phyloP scores from a whole-genome alignment of 345 rosid genomes.

The Linum tenue region DNA sequence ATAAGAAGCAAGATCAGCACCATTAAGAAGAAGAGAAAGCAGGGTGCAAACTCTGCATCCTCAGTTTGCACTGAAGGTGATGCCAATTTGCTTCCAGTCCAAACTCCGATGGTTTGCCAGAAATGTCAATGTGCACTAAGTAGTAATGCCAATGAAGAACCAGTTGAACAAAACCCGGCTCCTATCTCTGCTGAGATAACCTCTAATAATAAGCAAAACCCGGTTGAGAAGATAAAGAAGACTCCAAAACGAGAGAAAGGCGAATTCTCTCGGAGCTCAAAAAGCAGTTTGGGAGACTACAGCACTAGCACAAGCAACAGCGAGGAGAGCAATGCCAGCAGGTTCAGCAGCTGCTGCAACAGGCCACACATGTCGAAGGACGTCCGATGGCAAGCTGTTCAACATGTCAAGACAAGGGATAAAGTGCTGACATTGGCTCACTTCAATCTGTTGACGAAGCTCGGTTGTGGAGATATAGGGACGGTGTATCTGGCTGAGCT shows the following conservation, averaged over 20 bases:
- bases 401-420: slow-evolving; percentile 39
- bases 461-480: slow-evolving; percentile 96
- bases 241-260: slow-evolving; percentile 51
- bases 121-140: slow-evolving; percentile 63
- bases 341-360: slow-evolving; percentile 65
- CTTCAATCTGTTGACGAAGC: slow-evolving; percentile 80
- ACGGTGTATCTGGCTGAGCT: slow-evolving; percentile 90
- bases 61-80: slow-evolving; percentile 24
- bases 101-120: slow-evolving; percentile 58
- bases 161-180: slow-evolving; percentile 24
- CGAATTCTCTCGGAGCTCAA: slow-evolving; percentile 79
- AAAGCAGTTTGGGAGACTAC: slow-evolving; percentile 67
- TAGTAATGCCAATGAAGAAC: slow-evolving; percentile 27
- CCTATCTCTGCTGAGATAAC: slow-evolving; percentile 29
- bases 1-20: slow-evolving; percentile 39
- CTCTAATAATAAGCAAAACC: slow-evolving; percentile 14
- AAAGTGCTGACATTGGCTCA: slow-evolving; percentile 59
- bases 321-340: slow-evolving; percentile 70
- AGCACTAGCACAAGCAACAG: slow-evolving; percentile 85
- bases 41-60: slow-evolving; percentile 25
- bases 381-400: slow-evolving; percentile 76
- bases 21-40: slow-evolving; percentile 46
- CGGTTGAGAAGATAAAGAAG: slow-evolving; percentile 23
- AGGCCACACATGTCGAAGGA: slow-evolving; percentile 97
- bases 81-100: slow-evolving; percentile 21